phyloP scores from a whole-genome alignment of 2,329 filamentous ascomycete species.

The Exophiala dermatitidis region DNA sequence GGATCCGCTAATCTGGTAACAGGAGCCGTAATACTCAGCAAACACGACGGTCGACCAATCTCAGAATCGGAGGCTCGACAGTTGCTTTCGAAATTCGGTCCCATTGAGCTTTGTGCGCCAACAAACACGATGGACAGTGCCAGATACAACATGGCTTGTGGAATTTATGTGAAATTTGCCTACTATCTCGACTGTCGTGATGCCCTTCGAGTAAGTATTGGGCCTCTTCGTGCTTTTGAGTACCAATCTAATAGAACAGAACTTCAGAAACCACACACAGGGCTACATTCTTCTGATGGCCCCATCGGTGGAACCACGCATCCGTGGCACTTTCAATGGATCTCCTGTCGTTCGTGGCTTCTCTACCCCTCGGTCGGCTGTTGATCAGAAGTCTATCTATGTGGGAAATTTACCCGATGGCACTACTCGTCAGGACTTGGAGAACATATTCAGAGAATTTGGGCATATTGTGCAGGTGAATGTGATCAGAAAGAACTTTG shows the following conservation, averaged over 20 bases:
- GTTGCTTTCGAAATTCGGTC: constrained; percentile 21
- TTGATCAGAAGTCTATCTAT: constrained; percentile 25
- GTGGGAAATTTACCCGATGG: constrained; percentile 25
- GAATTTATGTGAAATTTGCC: constrained; percentile 24
- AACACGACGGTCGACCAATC: constrained; percentile 15
- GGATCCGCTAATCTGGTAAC: constrained; percentile 2
- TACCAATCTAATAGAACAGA: constrained; percentile 1
- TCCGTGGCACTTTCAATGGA: constrained; percentile 1
- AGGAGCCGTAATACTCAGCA: constrained; percentile 25
- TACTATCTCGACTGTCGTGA: constrained; percentile 27
- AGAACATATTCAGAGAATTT: constrained; percentile 16
- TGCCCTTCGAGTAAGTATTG: constrained; percentile 20
- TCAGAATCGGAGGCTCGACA: constrained; percentile 20
- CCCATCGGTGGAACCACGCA: constrained; percentile 17
- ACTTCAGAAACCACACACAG: constrained; percentile 12
- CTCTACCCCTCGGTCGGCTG: constrained; percentile 12
- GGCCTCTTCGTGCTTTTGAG: background rate
- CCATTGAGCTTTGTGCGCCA: constrained; percentile 16
- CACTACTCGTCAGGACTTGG: constrained; percentile 14
- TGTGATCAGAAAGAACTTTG: constrained; percentile 23
- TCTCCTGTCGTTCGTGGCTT: constrained; percentile 13
- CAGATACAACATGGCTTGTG: constrained; percentile 6
- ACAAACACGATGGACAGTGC: constrained; percentile 10
- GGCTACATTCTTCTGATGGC: constrained; percentile 17
- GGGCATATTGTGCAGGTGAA: constrained; percentile 23